Evolutionary conservation across 208 protist genomes (phyloP).

Genomic region (Naegleria lovaniensis): DNA sequence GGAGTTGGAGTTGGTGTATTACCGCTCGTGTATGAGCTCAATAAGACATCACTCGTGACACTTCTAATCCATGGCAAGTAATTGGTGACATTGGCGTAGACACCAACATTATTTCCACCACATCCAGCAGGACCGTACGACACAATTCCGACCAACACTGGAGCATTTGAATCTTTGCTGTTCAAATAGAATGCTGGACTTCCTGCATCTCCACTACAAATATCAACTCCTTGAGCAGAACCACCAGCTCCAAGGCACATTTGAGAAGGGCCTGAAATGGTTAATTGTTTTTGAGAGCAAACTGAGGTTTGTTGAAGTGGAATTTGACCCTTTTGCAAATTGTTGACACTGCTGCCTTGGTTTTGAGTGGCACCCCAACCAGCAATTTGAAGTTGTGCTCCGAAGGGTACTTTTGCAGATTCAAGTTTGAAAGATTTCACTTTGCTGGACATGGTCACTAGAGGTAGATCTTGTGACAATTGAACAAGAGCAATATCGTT

Average conservation of each 20-base stretch:
- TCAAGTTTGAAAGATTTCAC: neutral
- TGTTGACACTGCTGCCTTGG: neutral
- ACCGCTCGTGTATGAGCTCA: neutral
- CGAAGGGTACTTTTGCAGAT: neutral
- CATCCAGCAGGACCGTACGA: neutral
- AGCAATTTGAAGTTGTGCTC: neutral
- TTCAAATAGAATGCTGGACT: neutral
- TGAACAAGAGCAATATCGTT: neutral
- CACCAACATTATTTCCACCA: neutral
- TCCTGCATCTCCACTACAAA: neutral
- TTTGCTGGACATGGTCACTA: neutral
- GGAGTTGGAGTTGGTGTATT: neutral
- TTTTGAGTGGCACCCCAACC: neutral
- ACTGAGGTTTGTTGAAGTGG: neutral
- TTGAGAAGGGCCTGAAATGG: neutral
- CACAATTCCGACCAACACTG: neutral
- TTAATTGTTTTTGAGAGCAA: neutral
- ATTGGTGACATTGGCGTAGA: neutral
- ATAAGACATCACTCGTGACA: neutral
- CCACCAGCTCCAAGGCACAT: neutral
- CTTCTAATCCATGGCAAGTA: neutral
- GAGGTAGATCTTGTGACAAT: neutral
- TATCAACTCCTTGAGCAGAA: neutral
- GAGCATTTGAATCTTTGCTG: neutral
- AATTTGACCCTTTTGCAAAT: neutral